Percentiles rank a stretch among this genome's conserved stretches.
Evolutionary conservation across 2,329 filamentous ascomycete genomes (phyloP).

Genomic region (Sporothrix mexicana): DNA sequence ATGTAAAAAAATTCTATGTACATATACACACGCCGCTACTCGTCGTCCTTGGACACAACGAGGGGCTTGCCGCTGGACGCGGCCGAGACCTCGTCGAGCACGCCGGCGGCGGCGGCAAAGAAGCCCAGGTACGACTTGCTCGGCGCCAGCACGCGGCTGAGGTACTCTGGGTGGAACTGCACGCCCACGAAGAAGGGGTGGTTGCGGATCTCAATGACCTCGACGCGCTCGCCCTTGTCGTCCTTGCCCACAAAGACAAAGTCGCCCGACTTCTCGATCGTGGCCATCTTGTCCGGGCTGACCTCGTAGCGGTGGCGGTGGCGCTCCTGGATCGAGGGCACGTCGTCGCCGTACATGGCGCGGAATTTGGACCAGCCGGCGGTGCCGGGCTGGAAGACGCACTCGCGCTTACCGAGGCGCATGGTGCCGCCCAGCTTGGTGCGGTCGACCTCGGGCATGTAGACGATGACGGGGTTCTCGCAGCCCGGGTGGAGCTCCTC

Average conservation of each 20-base stretch:
- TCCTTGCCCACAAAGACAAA: constrained; percentile 78
- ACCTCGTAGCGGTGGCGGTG: constrained; percentile 84
- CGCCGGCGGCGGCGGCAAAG: constrained; percentile 75
- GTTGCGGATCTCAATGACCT: constrained; percentile 75
- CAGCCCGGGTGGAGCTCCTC: constrained; percentile 63
- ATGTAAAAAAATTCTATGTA: background rate
- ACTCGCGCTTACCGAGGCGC: constrained; percentile 74
- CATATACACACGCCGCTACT: background rate
- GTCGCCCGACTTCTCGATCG: constrained; percentile 62
- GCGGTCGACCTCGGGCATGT: constrained; percentile 76
- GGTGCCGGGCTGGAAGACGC: constrained; percentile 70
- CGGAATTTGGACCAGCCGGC: constrained; percentile 74
- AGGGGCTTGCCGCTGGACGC: constrained; percentile 39
- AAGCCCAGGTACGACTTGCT: constrained; percentile 82
- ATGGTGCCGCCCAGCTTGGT: constrained; percentile 79
- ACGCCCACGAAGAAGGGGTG: constrained; percentile 77
- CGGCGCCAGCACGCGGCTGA: constrained; percentile 74
- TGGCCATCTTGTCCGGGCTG: constrained; percentile 71
- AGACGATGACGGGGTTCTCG: constrained; percentile 77
- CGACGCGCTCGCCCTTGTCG: constrained; percentile 74
- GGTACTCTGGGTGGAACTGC: constrained; percentile 89
- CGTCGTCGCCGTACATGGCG: constrained; percentile 65
- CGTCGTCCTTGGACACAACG: constrained; percentile 1
- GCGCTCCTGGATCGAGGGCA: constrained; percentile 63
- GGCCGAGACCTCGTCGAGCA: constrained; percentile 56